These are phyloP conservation scores for Phascolomyces articulosus DNA, from an alignment of 371 early-diverging fungal species.

Conservation along the genomic window DNA sequence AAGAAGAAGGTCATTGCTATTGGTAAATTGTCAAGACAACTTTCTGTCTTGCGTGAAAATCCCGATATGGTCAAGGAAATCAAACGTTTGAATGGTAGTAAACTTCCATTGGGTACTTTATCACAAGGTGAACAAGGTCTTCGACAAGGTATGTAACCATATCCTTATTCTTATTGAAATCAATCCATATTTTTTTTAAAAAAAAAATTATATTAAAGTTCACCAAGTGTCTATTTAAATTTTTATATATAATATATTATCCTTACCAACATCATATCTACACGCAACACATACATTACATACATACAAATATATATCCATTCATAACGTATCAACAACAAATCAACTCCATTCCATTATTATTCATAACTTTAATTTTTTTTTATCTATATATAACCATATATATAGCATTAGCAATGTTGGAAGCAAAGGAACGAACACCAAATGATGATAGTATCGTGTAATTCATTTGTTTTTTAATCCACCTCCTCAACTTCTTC, in stretches of 20 bases:
- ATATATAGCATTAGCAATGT: constrained; percentile 1
- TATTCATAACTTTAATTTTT: background rate
- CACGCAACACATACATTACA: too few relatives aligned
- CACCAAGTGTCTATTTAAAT: constrained; percentile 8
- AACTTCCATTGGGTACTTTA: constrained; percentile 36
- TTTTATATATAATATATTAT: background rate
- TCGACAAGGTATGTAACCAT: constrained; percentile 30
- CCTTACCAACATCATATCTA: too few relatives aligned
- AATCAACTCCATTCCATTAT: background rate
- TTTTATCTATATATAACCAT: background rate
- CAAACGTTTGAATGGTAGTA: constrained; percentile 33
- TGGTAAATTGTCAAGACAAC: constrained; percentile 39
- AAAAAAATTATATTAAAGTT: constrained; percentile 9
- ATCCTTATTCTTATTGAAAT: background rate
- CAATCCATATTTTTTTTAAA: too few relatives aligned
- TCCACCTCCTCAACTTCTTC: background rate
- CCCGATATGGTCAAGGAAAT: constrained; percentile 42
- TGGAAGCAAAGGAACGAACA: constrained; percentile 2
- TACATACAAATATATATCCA: too few relatives aligned
- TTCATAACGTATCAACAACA: too few relatives aligned
- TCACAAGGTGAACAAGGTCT: constrained; percentile 39
- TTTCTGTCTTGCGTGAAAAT: constrained; percentile 35
- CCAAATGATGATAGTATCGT: background rate
- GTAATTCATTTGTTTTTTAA: background rate
- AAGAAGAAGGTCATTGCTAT: constrained; percentile 47